Evolutionary conservation across 1,139 yeast species (phyloP), one percentile per base, ranked within the genome.

Genomic region (Suhomyces panamericanus): DNA sequence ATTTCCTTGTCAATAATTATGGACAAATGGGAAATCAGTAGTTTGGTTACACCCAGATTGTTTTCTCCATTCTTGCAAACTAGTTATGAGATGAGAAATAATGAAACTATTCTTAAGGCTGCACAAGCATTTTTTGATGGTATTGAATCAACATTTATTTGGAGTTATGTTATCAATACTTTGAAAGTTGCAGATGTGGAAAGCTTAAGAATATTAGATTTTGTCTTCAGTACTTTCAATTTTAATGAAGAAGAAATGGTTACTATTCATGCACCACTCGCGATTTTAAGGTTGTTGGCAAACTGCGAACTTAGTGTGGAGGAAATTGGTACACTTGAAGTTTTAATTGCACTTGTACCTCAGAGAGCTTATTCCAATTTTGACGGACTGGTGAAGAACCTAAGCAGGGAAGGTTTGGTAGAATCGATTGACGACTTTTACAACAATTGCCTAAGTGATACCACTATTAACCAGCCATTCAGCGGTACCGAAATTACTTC

Each of bases 11-110:
- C 71, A 4, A 79, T 95, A 6, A 74, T 90, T 6, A 80, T 90
- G 81, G 98, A 93, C 59, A 79, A 89, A 52, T 93, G 98, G 98
- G 98, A 93, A 63, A 83, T 93, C 32, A 93, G 96, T 12, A 81
- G 83, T 17, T 63, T 77, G 24, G 70, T 91, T 1, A 81, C 90
- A 0, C 95, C 96, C 0, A 64, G 67, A 27, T 62, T 90, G n/a
- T 78, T 91, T 41, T 66, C 79, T 0, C 91, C 95, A 0, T 70
- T 87, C 5, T 64, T 91, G 43, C 45, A 62, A 59, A 46, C 71
- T 62, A 49, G 75, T 67, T 49, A 60, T 57, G 41, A 54, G 20
- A 42, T 45, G 34, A 52, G 42, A 26, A 57, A 57, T 1, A 57
- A 61, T 42, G 57, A 58, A 6, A 84, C 80, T 15, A 67, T 87